Base-by-base conservation (phyloP, 1,284 basidiomycete species). In the Microbotryum saponariae region DNA sequence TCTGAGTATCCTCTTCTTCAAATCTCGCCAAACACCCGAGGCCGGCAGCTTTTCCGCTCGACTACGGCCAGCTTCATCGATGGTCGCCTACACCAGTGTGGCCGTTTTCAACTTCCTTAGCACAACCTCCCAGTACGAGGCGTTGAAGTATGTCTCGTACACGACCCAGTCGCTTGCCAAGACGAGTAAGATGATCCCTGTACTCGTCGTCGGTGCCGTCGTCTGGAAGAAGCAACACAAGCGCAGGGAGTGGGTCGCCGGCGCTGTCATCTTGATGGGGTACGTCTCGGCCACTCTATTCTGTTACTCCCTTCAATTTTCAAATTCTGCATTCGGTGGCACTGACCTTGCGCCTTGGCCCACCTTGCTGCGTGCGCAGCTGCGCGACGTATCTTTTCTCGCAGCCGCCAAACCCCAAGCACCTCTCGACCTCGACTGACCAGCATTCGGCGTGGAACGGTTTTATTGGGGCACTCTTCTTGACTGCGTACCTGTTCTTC, bases 111-210 rank as follows among this genome's bases (percentile, higher is more conserved):
- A 71, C 52, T 72, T 71, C 50, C 62, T 67, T 1, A 63, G 62
- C 5, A 72, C 71, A 0, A 58, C 62, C 20, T 69, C 64, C 31
- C 71, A 72, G 58, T 71, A 71, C 48, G 68, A 72, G 51, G 68
- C 71, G 1, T 63, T 72, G 23, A 61, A 64, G 46, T 63, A 62
- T 42, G 67, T 69, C 2, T 56, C 59, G 6, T 69, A 62, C 55
- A 54, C 56, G 7, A 57, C 47, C 7, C 56, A 42, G 18, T 25
- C 31, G 8, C 49, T 51, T 25, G 66, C 66, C 52, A 71, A 72
- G 45, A 64, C 61, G 25, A 55, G 58, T 33, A 71, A 72, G 58
- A 71, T 71, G 70, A 64, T 71, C 29, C 71, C 71, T 16, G 71
- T 72, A 2, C 64, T 72, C 25, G 47, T 72, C 25, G 63, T 72